A percentile compares a stretch with the other conserved stretches of the same genome.
phyloP scores from a whole-genome alignment of 164 flowering plant genomes.

The Macadamia tetraphylla region DNA sequence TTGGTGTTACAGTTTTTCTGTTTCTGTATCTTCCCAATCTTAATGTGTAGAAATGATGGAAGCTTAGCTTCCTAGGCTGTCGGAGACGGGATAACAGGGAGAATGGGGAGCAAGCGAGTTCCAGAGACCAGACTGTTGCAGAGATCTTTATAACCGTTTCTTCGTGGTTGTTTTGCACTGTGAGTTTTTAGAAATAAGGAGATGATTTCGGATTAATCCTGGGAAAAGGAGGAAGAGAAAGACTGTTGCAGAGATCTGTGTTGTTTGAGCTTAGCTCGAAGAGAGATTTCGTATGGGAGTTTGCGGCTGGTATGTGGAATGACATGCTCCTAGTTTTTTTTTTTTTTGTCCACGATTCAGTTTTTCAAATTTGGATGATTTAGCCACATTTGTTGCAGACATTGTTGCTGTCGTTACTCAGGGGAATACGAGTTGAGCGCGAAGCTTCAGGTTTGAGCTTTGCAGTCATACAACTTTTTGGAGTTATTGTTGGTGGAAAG shows the following conservation, averaged over 20 bases:
- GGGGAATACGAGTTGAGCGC: constrained; percentile 1
- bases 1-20: neutral
- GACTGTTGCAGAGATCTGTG: neutral
- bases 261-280: neutral
- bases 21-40: neutral
- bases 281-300: neutral
- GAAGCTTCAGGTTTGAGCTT: constrained; percentile 9
- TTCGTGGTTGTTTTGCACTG: neutral
- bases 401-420: neutral
- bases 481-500: neutral
- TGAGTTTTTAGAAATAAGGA: too few relatives aligned
- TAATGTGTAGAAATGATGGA: neutral
- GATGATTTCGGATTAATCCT: too few relatives aligned
- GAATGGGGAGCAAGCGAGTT: neutral
- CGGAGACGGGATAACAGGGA: neutral
- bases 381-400: neutral
- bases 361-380: neutral
- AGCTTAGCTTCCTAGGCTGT: neutral
- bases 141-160: constrained; percentile 1
- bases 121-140: neutral
- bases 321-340: neutral
- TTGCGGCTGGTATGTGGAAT: neutral
- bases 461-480: neutral
- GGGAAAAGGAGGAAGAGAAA: neutral
- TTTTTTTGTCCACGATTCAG: neutral